A percentile compares a stretch with the other conserved stretches of the same genome.
phyloP scores from a whole-genome alignment of 2,329 filamentous ascomycete genomes.

The Phialophora macrospora region DNA sequence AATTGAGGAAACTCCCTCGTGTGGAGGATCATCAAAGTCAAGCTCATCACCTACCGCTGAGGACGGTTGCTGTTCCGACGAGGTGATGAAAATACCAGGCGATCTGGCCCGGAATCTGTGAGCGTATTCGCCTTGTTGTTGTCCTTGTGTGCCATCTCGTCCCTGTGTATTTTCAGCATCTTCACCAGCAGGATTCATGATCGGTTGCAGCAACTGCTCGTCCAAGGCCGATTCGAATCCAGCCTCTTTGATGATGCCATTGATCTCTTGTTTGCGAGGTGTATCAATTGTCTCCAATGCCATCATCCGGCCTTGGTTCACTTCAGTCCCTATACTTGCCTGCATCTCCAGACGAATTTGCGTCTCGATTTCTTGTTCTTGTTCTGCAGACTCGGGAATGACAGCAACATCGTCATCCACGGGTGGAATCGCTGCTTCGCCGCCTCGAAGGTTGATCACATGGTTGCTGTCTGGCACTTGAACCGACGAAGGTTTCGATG shows the following conservation, averaged over 20 bases:
- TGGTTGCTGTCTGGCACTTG: constrained; percentile 40
- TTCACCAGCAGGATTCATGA: constrained; percentile 3
- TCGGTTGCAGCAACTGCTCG: constrained; percentile 43
- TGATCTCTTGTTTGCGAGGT: constrained; percentile 49
- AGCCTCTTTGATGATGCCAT: constrained; percentile 54
- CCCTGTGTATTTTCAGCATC: background rate
- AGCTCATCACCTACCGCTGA: constrained; percentile 11
- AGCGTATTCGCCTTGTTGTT: constrained; percentile 13
- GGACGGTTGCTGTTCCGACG: constrained; percentile 10
- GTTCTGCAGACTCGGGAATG: constrained; percentile 32
- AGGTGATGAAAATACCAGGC: constrained; percentile 9
- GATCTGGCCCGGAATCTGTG: constrained; percentile 22
- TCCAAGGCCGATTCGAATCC: constrained; percentile 55
- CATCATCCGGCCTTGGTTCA: background rate
- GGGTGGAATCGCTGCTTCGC: constrained; percentile 18
- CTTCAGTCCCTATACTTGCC: background rate
- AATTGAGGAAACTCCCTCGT: constrained; percentile 1
- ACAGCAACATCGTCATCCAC: constrained; percentile 27
- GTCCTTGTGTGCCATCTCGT: background rate
- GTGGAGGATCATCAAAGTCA: background rate
- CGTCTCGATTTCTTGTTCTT: constrained; percentile 13
- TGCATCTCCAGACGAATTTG: background rate
- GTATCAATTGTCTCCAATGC: constrained; percentile 40
- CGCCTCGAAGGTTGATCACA: constrained; percentile 11
- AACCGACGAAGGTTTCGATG: constrained; percentile 44